Conservation (phyloP, 768 basidiomycete species). For the Naganishia vishniacii region DNA sequence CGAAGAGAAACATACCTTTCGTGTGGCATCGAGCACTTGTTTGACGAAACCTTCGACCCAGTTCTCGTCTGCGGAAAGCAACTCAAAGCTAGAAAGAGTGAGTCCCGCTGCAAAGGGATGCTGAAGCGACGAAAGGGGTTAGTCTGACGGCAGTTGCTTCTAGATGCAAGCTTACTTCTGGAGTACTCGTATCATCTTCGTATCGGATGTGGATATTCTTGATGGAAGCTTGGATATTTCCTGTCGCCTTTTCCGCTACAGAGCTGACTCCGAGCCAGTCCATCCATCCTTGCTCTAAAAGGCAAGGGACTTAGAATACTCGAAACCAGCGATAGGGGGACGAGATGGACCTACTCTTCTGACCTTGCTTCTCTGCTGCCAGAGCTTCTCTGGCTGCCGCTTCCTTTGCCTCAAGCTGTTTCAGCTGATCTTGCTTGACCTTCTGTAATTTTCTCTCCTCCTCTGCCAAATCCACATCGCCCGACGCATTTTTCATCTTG, state of each 20-base stretch:
- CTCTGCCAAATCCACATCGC: constrained; percentile 69
- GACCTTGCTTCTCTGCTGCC: constrained; percentile 47
- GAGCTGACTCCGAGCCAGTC: constrained; percentile 60
- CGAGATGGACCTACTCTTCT: constrained; percentile 23
- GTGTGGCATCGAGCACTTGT: constrained; percentile 72
- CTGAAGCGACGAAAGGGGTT: constrained; percentile 49
- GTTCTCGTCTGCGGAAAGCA: constrained; percentile 75
- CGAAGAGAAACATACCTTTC: constrained; percentile 60
- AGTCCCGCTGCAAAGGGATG: constrained; percentile 91
- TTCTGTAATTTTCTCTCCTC: constrained; percentile 76
- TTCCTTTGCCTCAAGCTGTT: constrained; percentile 65
- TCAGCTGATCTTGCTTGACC: constrained; percentile 78
- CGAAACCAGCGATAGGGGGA: too few species aligned
- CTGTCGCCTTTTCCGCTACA: constrained; percentile 79
- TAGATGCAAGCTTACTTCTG: constrained; percentile 61
- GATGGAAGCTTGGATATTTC: constrained; percentile 91
- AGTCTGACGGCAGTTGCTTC: not conserved
- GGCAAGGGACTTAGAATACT: not conserved
- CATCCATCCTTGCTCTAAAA: constrained; percentile 18
- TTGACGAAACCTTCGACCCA: constrained; percentile 92
- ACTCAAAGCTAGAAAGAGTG: constrained; percentile 79
- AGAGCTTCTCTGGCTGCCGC: constrained; percentile 52
- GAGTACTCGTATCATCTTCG: constrained; percentile 89
- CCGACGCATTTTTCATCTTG: constrained; percentile 59
- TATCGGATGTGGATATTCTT: constrained; percentile 95